Percentiles rank a stretch among this genome's conserved stretches.
phyloP scores from a whole-genome alignment of 768 basidiomycete species.

The Tulasnella sp. region DNA sequence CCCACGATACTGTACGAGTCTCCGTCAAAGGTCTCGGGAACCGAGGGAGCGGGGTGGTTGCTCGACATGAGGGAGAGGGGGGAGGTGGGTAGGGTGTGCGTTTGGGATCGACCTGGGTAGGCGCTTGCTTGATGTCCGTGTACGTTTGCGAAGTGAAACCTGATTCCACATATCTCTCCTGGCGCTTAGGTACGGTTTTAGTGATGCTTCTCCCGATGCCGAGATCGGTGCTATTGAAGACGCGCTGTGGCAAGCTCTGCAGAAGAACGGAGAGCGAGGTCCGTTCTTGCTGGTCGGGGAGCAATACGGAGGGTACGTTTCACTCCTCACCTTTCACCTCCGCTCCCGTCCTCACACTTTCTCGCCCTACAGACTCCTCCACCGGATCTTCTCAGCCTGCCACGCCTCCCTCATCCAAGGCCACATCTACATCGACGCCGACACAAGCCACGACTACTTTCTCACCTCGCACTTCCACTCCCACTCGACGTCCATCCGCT shows the following conservation, averaged over 20 bases:
- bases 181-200: background rate
- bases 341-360: background rate
- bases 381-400: background rate
- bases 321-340: background rate
- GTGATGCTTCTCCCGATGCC: background rate
- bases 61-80: background rate
- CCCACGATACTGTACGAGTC: background rate
- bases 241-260: background rate
- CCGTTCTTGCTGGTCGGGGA: background rate
- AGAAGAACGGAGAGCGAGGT: background rate
- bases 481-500: background rate
- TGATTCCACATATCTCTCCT: background rate
- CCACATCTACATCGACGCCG: background rate
- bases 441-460: background rate
- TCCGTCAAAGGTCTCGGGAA: background rate
- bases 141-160: background rate
- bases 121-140: background rate
- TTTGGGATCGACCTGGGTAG: background rate
- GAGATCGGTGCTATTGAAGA: background rate
- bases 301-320: background rate
- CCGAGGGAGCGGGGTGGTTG: background rate
- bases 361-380: background rate
- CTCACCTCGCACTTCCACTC: background rate
- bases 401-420: background rate
- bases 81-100: background rate